Evolutionary conservation across 108 stramenopile species (phyloP), one percentile per base, ranked within the genome.

Genomic region (Ochromonas danica): DNA sequence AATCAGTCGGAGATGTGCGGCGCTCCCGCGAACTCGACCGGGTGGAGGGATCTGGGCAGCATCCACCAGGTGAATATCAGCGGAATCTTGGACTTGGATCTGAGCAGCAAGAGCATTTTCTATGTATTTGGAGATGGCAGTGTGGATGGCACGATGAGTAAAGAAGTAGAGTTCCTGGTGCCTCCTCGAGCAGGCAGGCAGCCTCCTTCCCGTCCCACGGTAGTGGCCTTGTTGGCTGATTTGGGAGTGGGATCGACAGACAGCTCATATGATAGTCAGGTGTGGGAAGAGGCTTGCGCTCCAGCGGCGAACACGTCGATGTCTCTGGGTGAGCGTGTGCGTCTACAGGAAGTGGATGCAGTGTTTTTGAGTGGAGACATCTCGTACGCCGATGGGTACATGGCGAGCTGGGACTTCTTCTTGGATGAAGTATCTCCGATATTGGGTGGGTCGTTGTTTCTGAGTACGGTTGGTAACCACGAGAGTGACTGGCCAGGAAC

Each of bases 391-490:
- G 22, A 38, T 40, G 67, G 67, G 67, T 70, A 70, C 41, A 14
- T 70, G 22, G 6, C 67, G 22, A 14, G 14, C 14, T 70, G 67
- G 67, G 67, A 70, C 41, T 70, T 70, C 41, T 70, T 14, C 22
- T 40, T 70, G 67, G 67, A 70, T 70, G 22, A 14, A 22, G 22
- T 70, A 6, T 38, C 67, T 40, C 67, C 67, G 6, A 40, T 42
- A 6, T 6, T 51, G 22, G 45, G 45, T 6, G 14, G 45, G 22
- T 14, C 45, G 22, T 51, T 51, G 45, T 51, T 14, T 51, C 22
- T 85, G 84, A 83, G 81, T 0, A 80, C 78, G 39, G 25, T 79
- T 1, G 85, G 85, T 30, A 85, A 85, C 31, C 85, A 85, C 71
- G 85, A 85, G 78, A 79, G 85, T 35, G 85, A 85, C 10, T 80